Conservation (phyloP, 2,329 filamentous ascomycete species). For the Ophiocordyceps sinensis region DNA sequence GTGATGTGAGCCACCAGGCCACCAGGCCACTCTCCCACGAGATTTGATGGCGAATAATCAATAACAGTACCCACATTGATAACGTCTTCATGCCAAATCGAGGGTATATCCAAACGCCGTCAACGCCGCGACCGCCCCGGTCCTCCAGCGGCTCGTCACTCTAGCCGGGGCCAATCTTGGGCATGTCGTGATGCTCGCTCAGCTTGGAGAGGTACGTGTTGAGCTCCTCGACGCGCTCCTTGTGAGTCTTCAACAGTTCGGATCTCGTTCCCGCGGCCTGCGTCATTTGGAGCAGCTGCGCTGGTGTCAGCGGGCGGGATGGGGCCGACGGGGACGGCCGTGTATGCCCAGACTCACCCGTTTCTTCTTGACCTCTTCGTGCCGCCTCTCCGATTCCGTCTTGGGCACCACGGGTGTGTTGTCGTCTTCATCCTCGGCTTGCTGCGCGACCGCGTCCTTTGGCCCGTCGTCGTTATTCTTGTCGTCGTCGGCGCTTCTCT, state of each 20-base stretch:
- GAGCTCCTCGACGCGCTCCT: conserved; percentile 87
- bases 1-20: neutral
- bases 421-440: conserved; percentile 18
- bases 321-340: neutral
- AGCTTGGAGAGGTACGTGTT: conserved; percentile 86
- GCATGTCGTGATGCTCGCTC: conserved; percentile 97
- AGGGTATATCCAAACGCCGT: conserved; percentile 13
- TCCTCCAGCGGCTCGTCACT: neutral
- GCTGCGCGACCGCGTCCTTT: conserved; percentile 11
- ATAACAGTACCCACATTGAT: neutral
- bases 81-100: neutral
- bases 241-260: conserved; percentile 90
- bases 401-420: conserved; percentile 33
- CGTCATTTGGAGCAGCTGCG: conserved; percentile 64
- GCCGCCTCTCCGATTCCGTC: conserved; percentile 69
- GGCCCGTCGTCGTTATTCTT: conserved; percentile 11
- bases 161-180: conserved; percentile 48
- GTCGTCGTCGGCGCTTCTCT: conserved; percentile 4
- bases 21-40: neutral
- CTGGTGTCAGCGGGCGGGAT: neutral
- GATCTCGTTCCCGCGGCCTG: conserved; percentile 41
- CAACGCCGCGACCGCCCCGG: conserved; percentile 7
- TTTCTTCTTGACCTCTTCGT: conserved; percentile 71
- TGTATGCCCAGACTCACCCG: conserved; percentile 40
- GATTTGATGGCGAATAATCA: neutral